A percentile compares a stretch with the other conserved stretches of the same genome.
phyloP scores from a whole-genome alignment of 768 basidiomycete genomes.

The Mrakia hoshinonis region DNA sequence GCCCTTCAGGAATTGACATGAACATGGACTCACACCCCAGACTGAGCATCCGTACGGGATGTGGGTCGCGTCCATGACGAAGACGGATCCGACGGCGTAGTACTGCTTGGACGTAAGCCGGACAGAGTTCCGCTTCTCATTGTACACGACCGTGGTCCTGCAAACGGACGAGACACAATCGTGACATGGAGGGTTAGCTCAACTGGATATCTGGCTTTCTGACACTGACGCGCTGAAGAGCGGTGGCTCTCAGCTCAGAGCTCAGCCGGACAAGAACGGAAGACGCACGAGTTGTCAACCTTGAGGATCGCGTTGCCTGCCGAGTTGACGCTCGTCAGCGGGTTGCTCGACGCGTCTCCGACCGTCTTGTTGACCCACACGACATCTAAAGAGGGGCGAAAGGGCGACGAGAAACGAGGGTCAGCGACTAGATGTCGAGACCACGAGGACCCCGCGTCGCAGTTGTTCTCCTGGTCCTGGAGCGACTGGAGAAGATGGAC shows the following conservation, averaged over 20 bases:
- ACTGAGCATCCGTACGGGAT: constrained; percentile 54
- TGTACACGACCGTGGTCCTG: constrained; percentile 36
- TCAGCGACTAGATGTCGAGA: neutral
- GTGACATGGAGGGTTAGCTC: neutral
- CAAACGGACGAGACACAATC: too few relatives aligned
- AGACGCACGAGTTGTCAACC: constrained; percentile 52
- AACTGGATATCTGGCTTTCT: too few relatives aligned
- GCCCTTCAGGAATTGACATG: neutral
- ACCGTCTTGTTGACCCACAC: constrained; percentile 40
- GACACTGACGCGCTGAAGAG: too few relatives aligned
- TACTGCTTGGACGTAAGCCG: constrained; percentile 54
- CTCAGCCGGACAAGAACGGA: neutral
- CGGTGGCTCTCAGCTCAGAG: neutral
- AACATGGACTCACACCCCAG: constrained; percentile 35
- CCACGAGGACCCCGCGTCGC: neutral
- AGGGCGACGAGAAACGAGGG: neutral
- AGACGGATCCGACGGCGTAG: constrained; percentile 54
- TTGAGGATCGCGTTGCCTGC: constrained; percentile 67
- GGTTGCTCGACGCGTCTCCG: constrained; percentile 29
- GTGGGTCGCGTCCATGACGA: constrained; percentile 50
- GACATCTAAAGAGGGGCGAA: neutral
- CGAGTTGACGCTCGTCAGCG: constrained; percentile 55
- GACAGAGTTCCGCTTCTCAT: constrained; percentile 59
- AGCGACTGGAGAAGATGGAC: constrained; percentile 22
- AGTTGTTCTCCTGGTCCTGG: neutral